Conservation (phyloP, 768 basidiomycete genomes). For the Rhodotorula kratochvilovae region DNA sequence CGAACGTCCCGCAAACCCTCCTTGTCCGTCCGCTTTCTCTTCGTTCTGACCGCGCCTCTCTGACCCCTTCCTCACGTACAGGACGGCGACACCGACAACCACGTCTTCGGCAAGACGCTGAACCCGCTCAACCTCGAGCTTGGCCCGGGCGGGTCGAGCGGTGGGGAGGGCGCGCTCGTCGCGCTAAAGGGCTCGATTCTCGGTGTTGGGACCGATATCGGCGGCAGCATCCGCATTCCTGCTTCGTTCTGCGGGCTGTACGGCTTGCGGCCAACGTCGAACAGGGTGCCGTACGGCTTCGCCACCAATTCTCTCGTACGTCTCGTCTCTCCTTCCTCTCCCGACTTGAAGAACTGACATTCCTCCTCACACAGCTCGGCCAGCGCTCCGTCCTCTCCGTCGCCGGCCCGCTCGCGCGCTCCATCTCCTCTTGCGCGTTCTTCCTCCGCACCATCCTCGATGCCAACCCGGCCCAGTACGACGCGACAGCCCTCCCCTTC, state of each 20-base stretch:
- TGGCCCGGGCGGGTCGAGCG: conserved; percentile 41
- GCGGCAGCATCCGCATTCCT: conserved; percentile 55
- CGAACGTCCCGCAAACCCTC: conserved; percentile 38
- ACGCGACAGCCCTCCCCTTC: conserved; percentile 28
- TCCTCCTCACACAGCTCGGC: conserved; percentile 4
- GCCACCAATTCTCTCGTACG: conserved; percentile 2
- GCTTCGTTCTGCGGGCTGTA: conserved; percentile 65
- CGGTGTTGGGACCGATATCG: conserved; percentile 36
- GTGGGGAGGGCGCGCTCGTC: conserved; percentile 44
- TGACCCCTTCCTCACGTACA: conserved; percentile 41
- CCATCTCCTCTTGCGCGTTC: not conserved
- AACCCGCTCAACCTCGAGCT: conserved; percentile 42
- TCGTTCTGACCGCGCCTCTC: too few relatives aligned
- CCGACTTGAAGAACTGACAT: not conserved
- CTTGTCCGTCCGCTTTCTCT: not conserved
- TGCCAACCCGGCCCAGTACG: conserved; percentile 10
- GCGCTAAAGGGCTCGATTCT: conserved; percentile 39
- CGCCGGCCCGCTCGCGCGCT: conserved; percentile 14
- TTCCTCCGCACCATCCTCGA: conserved; percentile 25
- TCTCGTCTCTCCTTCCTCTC: too few relatives aligned
- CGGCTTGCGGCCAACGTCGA: conserved; percentile 27
- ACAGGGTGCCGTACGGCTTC: conserved; percentile 17
- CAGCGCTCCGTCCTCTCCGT: conserved; percentile 21
- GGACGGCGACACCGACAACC: conserved; percentile 74
- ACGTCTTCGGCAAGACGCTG: conserved; percentile 59